phyloP scores from a whole-genome alignment of 176 grass and related monocot species.

The Urochloa ruziziensis region DNA sequence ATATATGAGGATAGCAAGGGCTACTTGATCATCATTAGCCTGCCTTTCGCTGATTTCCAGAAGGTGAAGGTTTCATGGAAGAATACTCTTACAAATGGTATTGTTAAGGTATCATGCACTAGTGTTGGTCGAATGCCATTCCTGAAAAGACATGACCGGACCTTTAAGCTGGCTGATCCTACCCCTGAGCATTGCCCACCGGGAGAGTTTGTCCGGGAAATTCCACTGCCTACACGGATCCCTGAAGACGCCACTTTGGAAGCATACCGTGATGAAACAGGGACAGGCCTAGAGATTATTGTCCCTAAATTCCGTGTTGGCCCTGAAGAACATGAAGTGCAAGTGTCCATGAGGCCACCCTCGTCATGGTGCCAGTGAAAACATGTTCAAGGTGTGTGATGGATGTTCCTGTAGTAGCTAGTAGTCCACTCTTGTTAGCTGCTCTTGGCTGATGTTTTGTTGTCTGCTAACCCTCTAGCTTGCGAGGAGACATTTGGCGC shows the following conservation, averaged over 20 bases:
- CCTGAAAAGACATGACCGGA: constrained; percentile 82
- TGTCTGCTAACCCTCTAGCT: constrained; percentile 46
- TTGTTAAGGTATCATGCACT: constrained; percentile 76
- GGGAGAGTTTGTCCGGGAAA: constrained; percentile 88
- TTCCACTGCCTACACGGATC: constrained; percentile 72
- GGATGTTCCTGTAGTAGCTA: constrained; percentile 16
- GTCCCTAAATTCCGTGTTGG: constrained; percentile 78
- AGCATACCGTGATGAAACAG: constrained; percentile 79
- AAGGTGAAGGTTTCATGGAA: constrained; percentile 94
- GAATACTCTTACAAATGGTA: constrained; percentile 76
- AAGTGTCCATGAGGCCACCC: constrained; percentile 78
- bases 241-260: constrained; percentile 86
- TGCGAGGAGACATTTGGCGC: constrained; percentile 23
- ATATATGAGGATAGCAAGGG: constrained; percentile 90
- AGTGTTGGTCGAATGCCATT: constrained; percentile 66
- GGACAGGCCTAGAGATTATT: constrained; percentile 84
- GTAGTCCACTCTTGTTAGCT: constrained; percentile 17
- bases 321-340: constrained; percentile 98
- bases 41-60: constrained; percentile 81
- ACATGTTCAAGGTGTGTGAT: constrained; percentile 47
- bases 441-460: constrained; percentile 35
- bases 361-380: constrained; percentile 64
- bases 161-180: constrained; percentile 77
- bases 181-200: constrained; percentile 91
- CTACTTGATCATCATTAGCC: constrained; percentile 89